Evolutionary conservation across 495 filamentous ascomycete genomes (phyloP).

Genomic region (Penicillium taxi): DNA sequence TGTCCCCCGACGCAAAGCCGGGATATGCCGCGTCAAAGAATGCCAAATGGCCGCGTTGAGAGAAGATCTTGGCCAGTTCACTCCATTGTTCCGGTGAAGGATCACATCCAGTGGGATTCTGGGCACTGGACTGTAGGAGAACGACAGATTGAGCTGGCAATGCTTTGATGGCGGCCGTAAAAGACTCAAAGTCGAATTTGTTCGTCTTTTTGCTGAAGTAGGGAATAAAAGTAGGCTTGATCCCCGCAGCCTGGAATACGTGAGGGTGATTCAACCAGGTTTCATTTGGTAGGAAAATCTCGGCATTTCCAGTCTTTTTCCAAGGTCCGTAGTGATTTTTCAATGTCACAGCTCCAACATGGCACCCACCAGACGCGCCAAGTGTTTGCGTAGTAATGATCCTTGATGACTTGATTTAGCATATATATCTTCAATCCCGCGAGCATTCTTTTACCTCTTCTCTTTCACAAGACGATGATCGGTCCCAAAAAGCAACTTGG

Average conservation of each 20-base stretch:
- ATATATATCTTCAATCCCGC: not conserved
- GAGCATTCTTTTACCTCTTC: constrained; percentile 5
- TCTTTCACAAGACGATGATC: constrained; percentile 10
- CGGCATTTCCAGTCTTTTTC: constrained; percentile 3
- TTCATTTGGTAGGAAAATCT: constrained; percentile 12
- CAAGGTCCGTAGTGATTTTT: constrained; percentile 11
- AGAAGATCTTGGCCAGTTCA: constrained; percentile 8
- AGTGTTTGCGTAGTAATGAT: constrained; percentile 9
- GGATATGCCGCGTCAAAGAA: constrained; percentile 15
- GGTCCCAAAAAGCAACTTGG: constrained; percentile 8
- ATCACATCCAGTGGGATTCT: constrained; percentile 15
- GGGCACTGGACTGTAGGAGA: constrained; percentile 11
- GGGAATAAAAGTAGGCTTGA: constrained; percentile 7
- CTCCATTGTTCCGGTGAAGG: constrained; percentile 10
- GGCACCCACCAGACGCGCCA: constrained; percentile 12
- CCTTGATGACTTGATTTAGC: not conserved
- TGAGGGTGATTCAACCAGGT: constrained; percentile 12
- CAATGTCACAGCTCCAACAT: constrained; percentile 8
- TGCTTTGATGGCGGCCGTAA: constrained; percentile 2
- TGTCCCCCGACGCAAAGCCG: constrained; percentile 12
- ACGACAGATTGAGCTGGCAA: constrained; percentile 13
- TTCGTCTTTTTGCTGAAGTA: constrained; percentile 12
- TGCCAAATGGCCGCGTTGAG: constrained; percentile 9
- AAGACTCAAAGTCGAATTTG: constrained; percentile 6
- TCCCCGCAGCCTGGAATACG: constrained; percentile 7